These are phyloP conservation scores for Apodospora peruviana DNA, from an alignment of 495 filamentous ascomycete species.

Conservation along the genomic window DNA sequence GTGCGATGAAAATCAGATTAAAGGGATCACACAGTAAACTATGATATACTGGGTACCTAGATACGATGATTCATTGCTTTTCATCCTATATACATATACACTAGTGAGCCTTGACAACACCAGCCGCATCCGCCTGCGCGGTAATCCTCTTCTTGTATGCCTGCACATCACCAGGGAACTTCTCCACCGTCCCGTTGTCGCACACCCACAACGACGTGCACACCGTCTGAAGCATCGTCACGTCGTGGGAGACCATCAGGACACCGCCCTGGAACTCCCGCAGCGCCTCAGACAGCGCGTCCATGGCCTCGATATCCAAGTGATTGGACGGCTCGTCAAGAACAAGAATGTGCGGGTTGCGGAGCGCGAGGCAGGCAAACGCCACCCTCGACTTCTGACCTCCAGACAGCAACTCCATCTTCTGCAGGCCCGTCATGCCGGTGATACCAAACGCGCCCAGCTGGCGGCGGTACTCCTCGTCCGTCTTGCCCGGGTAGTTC, in stretches of 20 bases:
- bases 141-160: slow-evolving; percentile 96
- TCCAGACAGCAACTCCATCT: slow-evolving; percentile 90
- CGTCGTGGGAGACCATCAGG: slow-evolving; percentile 98
- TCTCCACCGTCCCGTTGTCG: slow-evolving; percentile 90
- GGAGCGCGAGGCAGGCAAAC: slow-evolving; percentile 88
- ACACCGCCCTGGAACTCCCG: slow-evolving; percentile 87
- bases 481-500: slow-evolving; percentile 79
- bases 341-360: slow-evolving; percentile 93
- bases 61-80: no score
- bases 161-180: slow-evolving; percentile 91
- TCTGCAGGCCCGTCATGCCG: slow-evolving; percentile 92
- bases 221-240: slow-evolving; percentile 93
- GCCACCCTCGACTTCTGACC: slow-evolving; percentile 98
- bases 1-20: no score
- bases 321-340: slow-evolving; percentile 99
- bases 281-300: slow-evolving; percentile 80
- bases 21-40: no score
- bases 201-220: slow-evolving; percentile 96
- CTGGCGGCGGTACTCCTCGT: slow-evolving; percentile 96
- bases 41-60: no score
- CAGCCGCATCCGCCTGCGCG: slow-evolving; percentile 80
- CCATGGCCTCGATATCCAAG: slow-evolving; percentile 99
- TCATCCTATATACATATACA: no score
- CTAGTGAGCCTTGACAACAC: slow-evolving; percentile 66
- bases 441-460: slow-evolving; percentile 98